These are phyloP conservation scores for Trapa incisa DNA, from an alignment of 345 rosid species.

Conservation along the genomic window DNA sequence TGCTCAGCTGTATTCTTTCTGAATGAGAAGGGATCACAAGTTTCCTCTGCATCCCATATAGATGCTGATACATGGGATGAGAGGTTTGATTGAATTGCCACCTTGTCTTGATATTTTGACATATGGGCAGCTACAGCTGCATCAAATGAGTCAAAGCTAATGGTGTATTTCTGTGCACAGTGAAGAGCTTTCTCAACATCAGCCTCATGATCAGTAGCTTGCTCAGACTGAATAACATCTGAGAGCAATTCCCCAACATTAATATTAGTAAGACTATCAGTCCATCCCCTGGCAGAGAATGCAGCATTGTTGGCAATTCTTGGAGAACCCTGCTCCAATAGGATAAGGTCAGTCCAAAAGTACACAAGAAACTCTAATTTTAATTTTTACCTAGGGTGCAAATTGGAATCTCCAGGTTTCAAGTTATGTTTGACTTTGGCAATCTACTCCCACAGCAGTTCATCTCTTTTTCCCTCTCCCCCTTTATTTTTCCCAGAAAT, in stretches of 20 bases:
- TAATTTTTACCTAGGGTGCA: neutral
- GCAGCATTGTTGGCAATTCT: slow-evolving; percentile 24
- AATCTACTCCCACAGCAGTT: neutral
- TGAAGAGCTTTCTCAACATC: slow-evolving; percentile 32
- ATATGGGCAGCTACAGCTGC: slow-evolving; percentile 98
- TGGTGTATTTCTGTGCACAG: slow-evolving; percentile 45
- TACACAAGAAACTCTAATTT: neutral
- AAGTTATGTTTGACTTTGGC: neutral
- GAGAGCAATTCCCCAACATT: slow-evolving; percentile 85
- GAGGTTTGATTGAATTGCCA: slow-evolving; percentile 23
- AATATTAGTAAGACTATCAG: slow-evolving; percentile 86
- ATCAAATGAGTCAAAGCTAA: slow-evolving; percentile 92
- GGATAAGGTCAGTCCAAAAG: neutral
- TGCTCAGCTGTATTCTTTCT: slow-evolving; percentile 19
- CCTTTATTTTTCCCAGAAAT: no score
- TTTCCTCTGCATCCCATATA: slow-evolving; percentile 95
- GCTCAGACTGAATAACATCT: slow-evolving; percentile 45
- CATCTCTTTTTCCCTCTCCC: neutral
- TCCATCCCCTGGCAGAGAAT: slow-evolving; percentile 81
- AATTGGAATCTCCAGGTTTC: neutral
- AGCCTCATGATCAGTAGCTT: slow-evolving; percentile 24
- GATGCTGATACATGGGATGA: slow-evolving; percentile 39
- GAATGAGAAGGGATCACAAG: slow-evolving; percentile 93
- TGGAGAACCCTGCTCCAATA: slow-evolving; percentile 27
- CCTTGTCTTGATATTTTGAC: slow-evolving; percentile 60